phyloP scores from a whole-genome alignment of 148 eudicot genomes.

The Cornus florida region DNA sequence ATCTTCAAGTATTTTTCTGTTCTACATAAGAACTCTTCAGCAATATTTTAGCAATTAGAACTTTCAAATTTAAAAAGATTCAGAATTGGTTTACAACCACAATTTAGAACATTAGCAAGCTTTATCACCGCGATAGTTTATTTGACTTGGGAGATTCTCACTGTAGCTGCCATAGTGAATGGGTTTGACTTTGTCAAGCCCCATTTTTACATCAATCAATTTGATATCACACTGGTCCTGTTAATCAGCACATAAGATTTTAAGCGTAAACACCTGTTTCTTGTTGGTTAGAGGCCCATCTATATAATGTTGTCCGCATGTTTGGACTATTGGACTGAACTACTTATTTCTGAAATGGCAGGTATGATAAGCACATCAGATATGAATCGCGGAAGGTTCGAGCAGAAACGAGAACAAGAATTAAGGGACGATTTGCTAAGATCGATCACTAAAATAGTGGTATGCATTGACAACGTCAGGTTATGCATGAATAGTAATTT shows the following conservation, averaged over 20 bases:
- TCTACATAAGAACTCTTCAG: background rate
- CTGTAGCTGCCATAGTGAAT: background rate
- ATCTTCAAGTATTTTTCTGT: background rate
- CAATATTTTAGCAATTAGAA: background rate
- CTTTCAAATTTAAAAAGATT: background rate
- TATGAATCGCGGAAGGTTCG: slow-evolving; percentile 81
- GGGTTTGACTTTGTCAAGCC: background rate
- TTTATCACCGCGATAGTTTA: background rate
- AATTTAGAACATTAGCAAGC: background rate
- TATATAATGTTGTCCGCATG: background rate
- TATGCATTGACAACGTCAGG: background rate
- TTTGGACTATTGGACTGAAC: slow-evolving; percentile 4
- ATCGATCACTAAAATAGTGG: slow-evolving; percentile 31
- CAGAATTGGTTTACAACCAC: background rate
- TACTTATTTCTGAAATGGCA: slow-evolving; percentile 20
- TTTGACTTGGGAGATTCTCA: background rate
- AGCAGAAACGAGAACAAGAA: slow-evolving; percentile 71
- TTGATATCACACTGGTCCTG: background rate
- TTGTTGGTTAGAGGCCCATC: background rate
- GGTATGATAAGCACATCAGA: slow-evolving; percentile 83
- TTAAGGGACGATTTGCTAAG: slow-evolving; percentile 91
- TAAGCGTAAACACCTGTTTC: background rate
- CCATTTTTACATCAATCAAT: background rate
- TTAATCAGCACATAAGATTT: background rate
- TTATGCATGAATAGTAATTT: background rate